Conservation (phyloP, 176 grass and related monocot species). For the Cenchrus americanus region DNA sequence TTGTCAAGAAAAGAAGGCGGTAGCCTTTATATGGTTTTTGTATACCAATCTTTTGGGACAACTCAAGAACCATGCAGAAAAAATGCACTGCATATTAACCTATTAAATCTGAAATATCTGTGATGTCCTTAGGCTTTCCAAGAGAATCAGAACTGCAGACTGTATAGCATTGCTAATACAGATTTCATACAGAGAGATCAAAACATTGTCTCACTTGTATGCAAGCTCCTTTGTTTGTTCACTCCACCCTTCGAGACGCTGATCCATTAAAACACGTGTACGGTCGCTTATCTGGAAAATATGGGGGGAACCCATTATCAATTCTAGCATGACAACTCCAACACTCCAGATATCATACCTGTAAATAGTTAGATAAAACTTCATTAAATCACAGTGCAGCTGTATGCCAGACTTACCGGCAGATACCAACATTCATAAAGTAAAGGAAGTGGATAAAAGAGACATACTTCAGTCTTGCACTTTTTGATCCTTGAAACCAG, state of each 20-base stretch:
- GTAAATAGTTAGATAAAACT: constrained; percentile 30
- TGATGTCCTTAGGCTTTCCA: constrained; percentile 28
- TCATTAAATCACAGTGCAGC: constrained; percentile 33
- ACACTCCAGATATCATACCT: constrained; percentile 99
- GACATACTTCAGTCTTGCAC: constrained; percentile 77
- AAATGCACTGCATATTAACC: constrained; percentile 15
- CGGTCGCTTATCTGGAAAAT: constrained; percentile 89
- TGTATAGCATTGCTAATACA: constrained; percentile 36
- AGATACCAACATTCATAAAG: constrained; percentile 25
- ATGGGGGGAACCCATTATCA: constrained; percentile 93
- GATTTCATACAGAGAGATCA: constrained; percentile 14
- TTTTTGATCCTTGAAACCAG: constrained; percentile 89
- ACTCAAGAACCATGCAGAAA: not conserved
- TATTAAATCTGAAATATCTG: not conserved
- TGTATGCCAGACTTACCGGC: constrained; percentile 14
- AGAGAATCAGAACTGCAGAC: constrained; percentile 20
- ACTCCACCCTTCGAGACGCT: constrained; percentile 87
- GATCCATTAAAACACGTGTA: constrained; percentile 76
- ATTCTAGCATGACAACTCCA: constrained; percentile 97
- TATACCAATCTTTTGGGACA: constrained; percentile 14
- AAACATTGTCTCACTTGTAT: constrained; percentile 77
- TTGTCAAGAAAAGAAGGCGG: not conserved
- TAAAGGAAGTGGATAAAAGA: constrained; percentile 26
- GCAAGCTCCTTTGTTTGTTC: constrained; percentile 93
- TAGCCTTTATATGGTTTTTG: not conserved